A percentile compares a stretch with the other conserved stretches of the same genome.
These are phyloP conservation scores for Xylariales sp. DNA, from an alignment of 2,329 filamentous ascomycete genomes.

Conservation along the genomic window DNA sequence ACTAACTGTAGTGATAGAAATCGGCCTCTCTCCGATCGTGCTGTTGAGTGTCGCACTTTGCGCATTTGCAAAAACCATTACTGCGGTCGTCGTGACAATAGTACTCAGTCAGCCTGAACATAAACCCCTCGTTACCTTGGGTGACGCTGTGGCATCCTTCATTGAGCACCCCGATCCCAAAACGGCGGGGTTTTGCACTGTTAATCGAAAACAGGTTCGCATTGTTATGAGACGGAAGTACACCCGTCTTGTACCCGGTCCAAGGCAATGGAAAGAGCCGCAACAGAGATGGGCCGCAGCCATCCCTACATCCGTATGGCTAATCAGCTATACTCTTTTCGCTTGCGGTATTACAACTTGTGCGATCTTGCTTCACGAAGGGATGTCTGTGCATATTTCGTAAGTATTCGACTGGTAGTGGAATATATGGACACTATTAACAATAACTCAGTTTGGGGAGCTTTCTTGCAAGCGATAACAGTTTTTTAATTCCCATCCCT, in stretches of 20 bases:
- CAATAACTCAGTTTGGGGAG: not conserved
- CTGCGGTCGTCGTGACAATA: no score
- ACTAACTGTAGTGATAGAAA: not conserved
- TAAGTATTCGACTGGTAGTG: not conserved
- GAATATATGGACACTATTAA: not conserved
- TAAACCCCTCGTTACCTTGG: conserved; percentile 61
- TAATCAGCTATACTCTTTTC: conserved; percentile 15
- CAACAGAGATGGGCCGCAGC: not conserved
- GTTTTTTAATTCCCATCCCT: not conserved
- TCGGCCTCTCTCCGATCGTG: no score
- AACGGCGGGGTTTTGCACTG: conserved; percentile 48
- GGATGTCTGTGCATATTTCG: not conserved
- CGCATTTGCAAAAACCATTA: no score
- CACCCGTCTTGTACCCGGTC: not conserved
- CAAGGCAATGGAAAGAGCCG: not conserved
- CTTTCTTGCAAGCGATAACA: conserved; percentile 4
- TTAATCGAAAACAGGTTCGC: conserved; percentile 23
- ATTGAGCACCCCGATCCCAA: conserved; percentile 58
- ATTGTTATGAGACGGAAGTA: not conserved
- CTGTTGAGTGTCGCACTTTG: no score
- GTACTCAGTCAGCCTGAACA: conserved; percentile 51
- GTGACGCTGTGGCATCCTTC: conserved; percentile 64
- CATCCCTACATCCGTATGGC: conserved; percentile 8
- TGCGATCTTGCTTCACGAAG: conserved; percentile 1
- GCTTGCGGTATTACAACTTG: conserved; percentile 5